Evolutionary conservation across 73 alveolate species (phyloP).

Genomic region (Paramecium octaurelia): DNA sequence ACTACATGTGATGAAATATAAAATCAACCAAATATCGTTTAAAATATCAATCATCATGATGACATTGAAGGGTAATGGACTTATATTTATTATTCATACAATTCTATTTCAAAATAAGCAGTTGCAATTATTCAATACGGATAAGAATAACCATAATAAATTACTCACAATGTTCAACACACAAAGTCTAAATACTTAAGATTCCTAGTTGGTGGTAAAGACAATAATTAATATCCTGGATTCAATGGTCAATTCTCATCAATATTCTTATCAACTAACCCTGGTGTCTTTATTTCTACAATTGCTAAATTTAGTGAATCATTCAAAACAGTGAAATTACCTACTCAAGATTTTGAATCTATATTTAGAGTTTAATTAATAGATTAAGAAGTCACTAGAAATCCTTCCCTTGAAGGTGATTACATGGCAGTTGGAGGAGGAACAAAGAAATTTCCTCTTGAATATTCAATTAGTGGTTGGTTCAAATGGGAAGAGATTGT

Average conservation of each 20-base stretch:
- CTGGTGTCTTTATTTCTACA: not conserved
- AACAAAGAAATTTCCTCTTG: slow-evolving; percentile 19
- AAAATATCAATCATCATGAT: slow-evolving; percentile 38
- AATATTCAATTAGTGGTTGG: slow-evolving; percentile 44
- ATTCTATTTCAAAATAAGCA: not conserved
- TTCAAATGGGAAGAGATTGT: not conserved
- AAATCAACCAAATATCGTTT: not conserved
- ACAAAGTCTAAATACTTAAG: not conserved
- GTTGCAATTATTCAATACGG: not conserved
- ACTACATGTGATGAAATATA: not conserved
- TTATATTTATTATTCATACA: slow-evolving; percentile 27
- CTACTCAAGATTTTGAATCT: not conserved
- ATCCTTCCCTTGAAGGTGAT: not conserved
- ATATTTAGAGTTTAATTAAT: not conserved
- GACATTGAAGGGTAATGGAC: slow-evolving; percentile 57
- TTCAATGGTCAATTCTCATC: not conserved
- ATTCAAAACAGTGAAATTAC: not conserved
- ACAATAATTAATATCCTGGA: slow-evolving; percentile 36
- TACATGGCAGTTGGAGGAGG: slow-evolving; percentile 7
- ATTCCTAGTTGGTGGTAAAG: slow-evolving; percentile 31
- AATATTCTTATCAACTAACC: not conserved
- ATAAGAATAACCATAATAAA: not conserved
- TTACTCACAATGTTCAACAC: not conserved
- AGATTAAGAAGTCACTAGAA: not conserved
- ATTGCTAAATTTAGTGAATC: not conserved